Base-by-base conservation (phyloP, 2,329 filamentous ascomycete genomes). In the Monosporascus ibericus region DNA sequence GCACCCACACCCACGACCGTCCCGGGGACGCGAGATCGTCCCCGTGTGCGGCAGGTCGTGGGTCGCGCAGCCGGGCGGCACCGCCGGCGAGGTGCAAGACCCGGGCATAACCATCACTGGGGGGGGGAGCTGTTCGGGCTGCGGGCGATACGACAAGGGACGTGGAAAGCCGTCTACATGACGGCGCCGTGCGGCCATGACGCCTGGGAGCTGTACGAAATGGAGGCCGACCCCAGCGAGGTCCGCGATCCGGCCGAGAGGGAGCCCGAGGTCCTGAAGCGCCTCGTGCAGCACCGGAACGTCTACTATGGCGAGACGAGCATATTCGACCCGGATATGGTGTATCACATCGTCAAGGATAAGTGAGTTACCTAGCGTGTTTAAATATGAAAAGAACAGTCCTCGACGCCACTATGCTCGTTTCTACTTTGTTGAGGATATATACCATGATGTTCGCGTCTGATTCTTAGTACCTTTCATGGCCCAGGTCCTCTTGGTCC, bases 31-130 rank as follows among this genome's bases (percentile, higher is more conserved):
- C 24, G 24, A 25, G 24, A 6, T 25, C 24, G 2, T 25, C 24
- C 24, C 6, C 24, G 6, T 7, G 24, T 25, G 24, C 24, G 24
- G 6, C 24, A 7, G 24, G 24, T 25, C 6, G 24, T 25, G 24
- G 24, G 24, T 25, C 3, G 4, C 24, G 24, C 24, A 25, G 6
- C 24, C 24, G 6, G 24, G 6, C 24, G 24, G 24, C 3, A 77
- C 77, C n/a, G 77, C 80, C 58, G 77, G 76, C 20, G n/a, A 20
- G 42, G 59, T 70, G 34, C 61, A 52, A 54, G 61, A 46, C 55
- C 65, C 44, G 48, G 65, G 50, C 60, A 39, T 15, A 2, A 66
- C 50, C 59, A 56, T 50, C 60, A 64, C 15, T 60, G 66, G 65
- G 47, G 67, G 47, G 67, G 68, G 68, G 69, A 71, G 58, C 60